Conservation (phyloP, 306 rosid genomes). For the Castanea mollissima region DNA sequence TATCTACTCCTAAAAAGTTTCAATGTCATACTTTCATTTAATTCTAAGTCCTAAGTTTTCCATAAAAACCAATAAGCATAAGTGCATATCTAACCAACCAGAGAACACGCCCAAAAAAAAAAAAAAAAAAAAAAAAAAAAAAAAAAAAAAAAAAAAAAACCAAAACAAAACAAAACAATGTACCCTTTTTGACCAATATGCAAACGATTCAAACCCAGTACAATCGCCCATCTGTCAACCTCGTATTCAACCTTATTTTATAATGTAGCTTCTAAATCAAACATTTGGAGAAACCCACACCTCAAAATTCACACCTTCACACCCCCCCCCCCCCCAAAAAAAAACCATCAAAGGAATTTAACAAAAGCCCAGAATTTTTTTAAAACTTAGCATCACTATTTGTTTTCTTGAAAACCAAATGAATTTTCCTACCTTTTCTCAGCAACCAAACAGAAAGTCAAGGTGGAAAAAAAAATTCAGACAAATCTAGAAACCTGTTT, state of each 20-base stretch:
- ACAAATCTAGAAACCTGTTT: neutral
- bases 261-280: neutral
- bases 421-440: neutral
- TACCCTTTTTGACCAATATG: neutral
- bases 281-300: neutral
- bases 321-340: too few relatives aligned
- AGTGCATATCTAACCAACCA: neutral
- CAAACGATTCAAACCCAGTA: neutral
- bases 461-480: neutral
- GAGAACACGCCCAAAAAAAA: neutral
- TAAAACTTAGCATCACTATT: neutral
- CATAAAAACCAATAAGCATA: neutral
- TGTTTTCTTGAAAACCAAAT: neutral
- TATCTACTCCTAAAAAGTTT: neutral
- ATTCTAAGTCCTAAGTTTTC: neutral
- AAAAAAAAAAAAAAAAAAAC: neutral
- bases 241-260: neutral
- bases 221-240: neutral
- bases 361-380: neutral
- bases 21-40: neutral
- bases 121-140: neutral
- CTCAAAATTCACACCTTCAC: neutral
- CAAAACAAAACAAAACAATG: neutral
- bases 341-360: too few relatives aligned
- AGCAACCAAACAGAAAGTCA: neutral